Evolutionary conservation across 139 green algal species (phyloP).

Genomic region (Micromonas commoda): DNA sequence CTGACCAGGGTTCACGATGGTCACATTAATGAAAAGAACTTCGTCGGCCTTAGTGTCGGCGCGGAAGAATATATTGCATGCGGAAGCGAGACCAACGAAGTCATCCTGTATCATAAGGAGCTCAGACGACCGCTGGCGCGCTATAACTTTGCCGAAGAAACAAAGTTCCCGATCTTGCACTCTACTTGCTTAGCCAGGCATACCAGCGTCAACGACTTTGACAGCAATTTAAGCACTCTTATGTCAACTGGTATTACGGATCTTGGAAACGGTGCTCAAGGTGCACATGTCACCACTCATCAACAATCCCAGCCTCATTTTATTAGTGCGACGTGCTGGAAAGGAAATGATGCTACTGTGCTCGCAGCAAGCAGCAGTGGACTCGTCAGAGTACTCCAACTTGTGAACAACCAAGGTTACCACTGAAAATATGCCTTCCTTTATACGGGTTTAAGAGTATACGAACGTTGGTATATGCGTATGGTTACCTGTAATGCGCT

Average conservation of each 20-base stretch:
- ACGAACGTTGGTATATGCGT: no score
- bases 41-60: constrained; percentile 79
- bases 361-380: constrained; percentile 62
- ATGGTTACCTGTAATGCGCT: no score
- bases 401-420: no score
- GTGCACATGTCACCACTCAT: no score
- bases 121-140: constrained; percentile 45
- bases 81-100: constrained; percentile 72
- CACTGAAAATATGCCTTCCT: no score
- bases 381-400: constrained; percentile 48
- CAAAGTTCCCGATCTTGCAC: neutral
- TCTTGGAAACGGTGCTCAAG: no score
- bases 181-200: no score
- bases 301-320: constrained; percentile 40
- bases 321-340: constrained; percentile 64
- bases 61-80: constrained; percentile 65
- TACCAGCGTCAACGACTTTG: no score
- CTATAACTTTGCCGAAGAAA: neutral
- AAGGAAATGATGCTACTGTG: constrained; percentile 44
- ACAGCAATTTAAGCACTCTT: no score
- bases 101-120: constrained; percentile 63
- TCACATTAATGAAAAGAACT: constrained; percentile 90
- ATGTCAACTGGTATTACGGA: no score
- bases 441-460: no score
- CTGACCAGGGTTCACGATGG: constrained; percentile 41